These are phyloP conservation scores for Alternaria panax DNA, from an alignment of 2,329 filamentous ascomycete species.

Conservation along the genomic window DNA sequence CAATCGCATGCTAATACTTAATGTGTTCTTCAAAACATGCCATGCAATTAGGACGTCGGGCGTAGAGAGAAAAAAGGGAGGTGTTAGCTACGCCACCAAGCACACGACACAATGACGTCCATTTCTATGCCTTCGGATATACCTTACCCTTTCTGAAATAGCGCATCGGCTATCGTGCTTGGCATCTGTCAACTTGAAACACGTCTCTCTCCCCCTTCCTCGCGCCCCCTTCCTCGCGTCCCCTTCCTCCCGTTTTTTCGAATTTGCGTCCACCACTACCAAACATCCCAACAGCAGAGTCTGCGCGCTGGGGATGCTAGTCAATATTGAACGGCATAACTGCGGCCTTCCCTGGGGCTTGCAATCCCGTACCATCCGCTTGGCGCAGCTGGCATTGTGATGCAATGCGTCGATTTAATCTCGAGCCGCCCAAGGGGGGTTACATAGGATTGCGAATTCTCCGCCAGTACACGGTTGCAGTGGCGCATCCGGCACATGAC, in stretches of 20 bases:
- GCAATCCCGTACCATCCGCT: background rate
- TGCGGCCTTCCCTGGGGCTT: background rate
- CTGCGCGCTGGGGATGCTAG: constrained; percentile 5
- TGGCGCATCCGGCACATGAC: background rate
- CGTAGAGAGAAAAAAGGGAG: background rate
- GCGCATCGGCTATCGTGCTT: background rate
- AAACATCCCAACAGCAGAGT: constrained; percentile 3
- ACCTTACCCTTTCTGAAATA: constrained; percentile 1
- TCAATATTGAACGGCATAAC: constrained; percentile 8
- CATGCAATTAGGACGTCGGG: background rate
- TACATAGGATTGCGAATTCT: constrained; percentile 2
- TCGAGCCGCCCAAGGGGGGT: constrained; percentile 9
- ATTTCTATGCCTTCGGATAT: background rate
- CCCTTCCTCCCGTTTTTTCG: background rate
- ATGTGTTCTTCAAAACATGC: background rate
- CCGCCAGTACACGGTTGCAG: constrained; percentile 12
- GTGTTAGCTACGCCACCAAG: background rate
- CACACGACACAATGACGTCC: constrained; percentile 5
- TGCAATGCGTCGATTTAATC: constrained; percentile 8
- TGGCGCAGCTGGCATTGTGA: background rate
- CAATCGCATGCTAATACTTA: background rate
- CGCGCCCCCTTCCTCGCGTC: background rate
- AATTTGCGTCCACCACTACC: background rate
- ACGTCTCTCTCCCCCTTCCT: background rate
- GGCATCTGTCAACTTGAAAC: constrained; percentile 1